Percentiles rank a stretch among this genome's conserved stretches.
phyloP scores from a whole-genome alignment of 768 basidiomycete species.

The Xerocomellus intermedius region DNA sequence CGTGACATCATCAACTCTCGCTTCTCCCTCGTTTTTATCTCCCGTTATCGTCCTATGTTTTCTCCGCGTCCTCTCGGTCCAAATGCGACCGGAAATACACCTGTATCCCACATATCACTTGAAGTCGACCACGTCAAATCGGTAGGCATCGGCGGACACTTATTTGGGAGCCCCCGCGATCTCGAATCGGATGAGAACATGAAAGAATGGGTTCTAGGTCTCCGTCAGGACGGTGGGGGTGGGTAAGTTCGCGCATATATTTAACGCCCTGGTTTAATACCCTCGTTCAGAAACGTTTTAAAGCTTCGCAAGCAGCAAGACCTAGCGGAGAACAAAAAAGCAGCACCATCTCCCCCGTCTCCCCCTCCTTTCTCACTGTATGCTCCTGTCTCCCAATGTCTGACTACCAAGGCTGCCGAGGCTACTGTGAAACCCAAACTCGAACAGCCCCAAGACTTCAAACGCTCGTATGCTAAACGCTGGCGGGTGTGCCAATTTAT shows the following conservation, averaged over 20 bases:
- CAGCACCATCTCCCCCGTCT: constrained; percentile 4
- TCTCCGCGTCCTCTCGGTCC: constrained; percentile 48
- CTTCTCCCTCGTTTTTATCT: constrained; percentile 48
- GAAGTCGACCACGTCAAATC: constrained; percentile 46
- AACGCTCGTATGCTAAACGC: constrained; percentile 22
- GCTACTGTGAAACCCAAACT: constrained; percentile 3
- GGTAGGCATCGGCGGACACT: constrained; percentile 41
- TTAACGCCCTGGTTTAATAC: constrained; percentile 1
- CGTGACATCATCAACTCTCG: constrained; percentile 45
- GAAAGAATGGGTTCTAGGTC: constrained; percentile 52
- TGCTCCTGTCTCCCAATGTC: constrained; percentile 1
- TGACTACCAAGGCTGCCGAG: background rate
- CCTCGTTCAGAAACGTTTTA: constrained; percentile 38
- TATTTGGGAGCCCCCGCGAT: constrained; percentile 51
- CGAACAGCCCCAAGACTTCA: constrained; percentile 8
- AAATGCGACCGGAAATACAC: constrained; percentile 39
- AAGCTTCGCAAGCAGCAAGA: constrained; percentile 44
- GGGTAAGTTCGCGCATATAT: constrained; percentile 45
- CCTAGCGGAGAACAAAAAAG: constrained; percentile 2
- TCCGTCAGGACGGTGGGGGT: constrained; percentile 54
- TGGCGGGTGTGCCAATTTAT: constrained; percentile 22
- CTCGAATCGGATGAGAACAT: constrained; percentile 44
- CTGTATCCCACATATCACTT: constrained; percentile 46
- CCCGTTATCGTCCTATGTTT: constrained; percentile 50
- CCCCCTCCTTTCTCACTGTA: constrained; percentile 1